phyloP scores from a whole-genome alignment of 257 asterid species.

The Lavandula angustifolia region DNA sequence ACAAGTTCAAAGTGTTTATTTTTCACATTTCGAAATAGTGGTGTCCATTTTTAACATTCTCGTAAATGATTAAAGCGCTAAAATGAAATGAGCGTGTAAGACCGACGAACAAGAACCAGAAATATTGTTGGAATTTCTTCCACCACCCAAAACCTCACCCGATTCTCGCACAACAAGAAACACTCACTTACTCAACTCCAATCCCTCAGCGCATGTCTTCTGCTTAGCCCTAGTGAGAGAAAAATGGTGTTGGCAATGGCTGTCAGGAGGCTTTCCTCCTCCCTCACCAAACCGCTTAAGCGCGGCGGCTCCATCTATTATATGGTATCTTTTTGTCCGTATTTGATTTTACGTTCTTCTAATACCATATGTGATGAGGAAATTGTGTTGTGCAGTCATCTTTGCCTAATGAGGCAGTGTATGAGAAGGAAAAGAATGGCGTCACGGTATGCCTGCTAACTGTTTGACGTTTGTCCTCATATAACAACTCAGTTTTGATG shows the following conservation, averaged over 20 bases:
- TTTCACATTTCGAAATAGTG: no score
- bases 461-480: background rate
- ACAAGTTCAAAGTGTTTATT: no score
- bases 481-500: no score
- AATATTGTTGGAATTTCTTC: slow-evolving; percentile 49
- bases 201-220: slow-evolving; percentile 12
- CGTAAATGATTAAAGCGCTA: slow-evolving; percentile 11
- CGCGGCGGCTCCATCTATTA: slow-evolving; percentile 66
- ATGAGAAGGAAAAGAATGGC: slow-evolving; percentile 71
- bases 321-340: slow-evolving; percentile 42
- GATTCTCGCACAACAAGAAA: background rate
- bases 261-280: slow-evolving; percentile 70
- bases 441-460: slow-evolving; percentile 57
- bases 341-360: background rate
- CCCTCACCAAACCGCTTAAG: slow-evolving; percentile 61
- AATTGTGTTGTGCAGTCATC: slow-evolving; percentile 55
- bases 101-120: slow-evolving; percentile 45
- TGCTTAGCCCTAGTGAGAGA: slow-evolving; percentile 30
- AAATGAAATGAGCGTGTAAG: background rate
- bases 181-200: slow-evolving; percentile 21
- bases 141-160: slow-evolving; percentile 64
- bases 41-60: no score
- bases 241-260: slow-evolving; percentile 87
- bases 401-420: slow-evolving; percentile 70
- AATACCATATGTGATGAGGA: background rate